A percentile compares a stretch with the other conserved stretches of the same genome.
phyloP scores from a whole-genome alignment of 164 flowering plant genomes.

The Dillenia turbinata region DNA sequence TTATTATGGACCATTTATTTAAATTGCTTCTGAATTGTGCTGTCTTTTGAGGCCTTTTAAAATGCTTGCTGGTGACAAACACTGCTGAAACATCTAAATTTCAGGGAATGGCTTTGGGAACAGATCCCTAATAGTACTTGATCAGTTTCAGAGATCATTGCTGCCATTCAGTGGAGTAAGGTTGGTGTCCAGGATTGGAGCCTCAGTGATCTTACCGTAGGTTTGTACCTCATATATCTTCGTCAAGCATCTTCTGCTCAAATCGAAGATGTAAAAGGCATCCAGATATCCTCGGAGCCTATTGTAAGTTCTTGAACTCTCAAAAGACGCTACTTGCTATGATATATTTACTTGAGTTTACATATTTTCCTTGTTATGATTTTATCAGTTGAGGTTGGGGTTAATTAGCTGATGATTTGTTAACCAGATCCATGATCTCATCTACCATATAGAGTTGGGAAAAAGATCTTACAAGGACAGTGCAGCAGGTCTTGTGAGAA shows the following conservation, averaged over 20 bases:
- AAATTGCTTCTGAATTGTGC: background rate
- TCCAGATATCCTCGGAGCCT: constrained; percentile 58
- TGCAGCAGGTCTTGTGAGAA: constrained; percentile 55
- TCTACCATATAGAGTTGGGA: constrained; percentile 80
- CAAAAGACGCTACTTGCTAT: background rate
- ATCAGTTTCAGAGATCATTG: constrained; percentile 67
- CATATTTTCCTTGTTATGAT: background rate
- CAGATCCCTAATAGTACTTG: constrained; percentile 44
- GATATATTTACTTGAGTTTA: background rate
- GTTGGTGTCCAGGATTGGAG: constrained; percentile 82
- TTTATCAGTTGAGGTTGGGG: background rate
- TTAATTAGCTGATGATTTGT: constrained; percentile 6
- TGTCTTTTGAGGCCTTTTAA: background rate
- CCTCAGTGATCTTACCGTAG: constrained; percentile 83
- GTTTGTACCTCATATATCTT: constrained; percentile 82
- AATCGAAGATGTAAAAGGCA: constrained; percentile 70
- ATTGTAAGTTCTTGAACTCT: constrained; percentile 30
- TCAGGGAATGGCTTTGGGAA: constrained; percentile 47
- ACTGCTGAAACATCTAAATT: constrained; percentile 1
- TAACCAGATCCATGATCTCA: constrained; percentile 77
- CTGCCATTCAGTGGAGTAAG: constrained; percentile 77
- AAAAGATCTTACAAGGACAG: constrained; percentile 69
- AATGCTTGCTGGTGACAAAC: constrained; percentile 3
- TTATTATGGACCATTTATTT: background rate
- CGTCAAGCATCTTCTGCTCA: constrained; percentile 69